Evolutionary conservation across 495 filamentous ascomycete species (phyloP).

Genomic region (Tuber calosporum): DNA sequence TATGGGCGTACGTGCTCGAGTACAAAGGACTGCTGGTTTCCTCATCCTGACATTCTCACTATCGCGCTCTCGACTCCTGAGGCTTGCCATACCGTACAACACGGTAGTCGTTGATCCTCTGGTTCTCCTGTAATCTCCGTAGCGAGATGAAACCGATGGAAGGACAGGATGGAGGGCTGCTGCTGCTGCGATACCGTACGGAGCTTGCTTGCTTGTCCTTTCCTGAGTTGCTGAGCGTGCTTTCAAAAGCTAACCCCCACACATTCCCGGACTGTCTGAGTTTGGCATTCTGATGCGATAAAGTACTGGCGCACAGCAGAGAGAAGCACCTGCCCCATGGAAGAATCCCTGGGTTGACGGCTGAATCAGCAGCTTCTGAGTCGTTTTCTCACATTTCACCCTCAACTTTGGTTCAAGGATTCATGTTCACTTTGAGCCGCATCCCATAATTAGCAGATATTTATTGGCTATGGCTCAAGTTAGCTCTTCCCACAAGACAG

Average conservation of each 20-base stretch:
- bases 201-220: conserved; percentile 10
- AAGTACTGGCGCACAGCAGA: conserved; percentile 19
- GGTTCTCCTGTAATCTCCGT: conserved; percentile 16
- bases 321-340: background rate
- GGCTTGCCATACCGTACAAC: background rate
- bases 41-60: background rate
- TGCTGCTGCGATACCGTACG: background rate
- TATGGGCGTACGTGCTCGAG: background rate
- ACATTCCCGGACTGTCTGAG: conserved; percentile 14
- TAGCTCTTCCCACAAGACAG: background rate
- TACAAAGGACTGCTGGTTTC: background rate
- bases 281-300: conserved; percentile 30
- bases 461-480: background rate
- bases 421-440: background rate
- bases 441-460: background rate
- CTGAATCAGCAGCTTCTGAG: background rate
- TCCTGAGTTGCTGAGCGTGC: conserved; percentile 15
- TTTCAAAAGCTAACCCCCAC: conserved; percentile 29
- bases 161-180: conserved; percentile 21
- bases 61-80: background rate
- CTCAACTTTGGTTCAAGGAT: background rate
- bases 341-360: background rate
- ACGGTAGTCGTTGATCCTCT: background rate
- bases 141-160: conserved; percentile 31
- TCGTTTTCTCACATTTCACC: background rate